These are phyloP conservation scores for Durotheca rogersii DNA, from an alignment of 495 filamentous ascomycete species.

Conservation along the genomic window DNA sequence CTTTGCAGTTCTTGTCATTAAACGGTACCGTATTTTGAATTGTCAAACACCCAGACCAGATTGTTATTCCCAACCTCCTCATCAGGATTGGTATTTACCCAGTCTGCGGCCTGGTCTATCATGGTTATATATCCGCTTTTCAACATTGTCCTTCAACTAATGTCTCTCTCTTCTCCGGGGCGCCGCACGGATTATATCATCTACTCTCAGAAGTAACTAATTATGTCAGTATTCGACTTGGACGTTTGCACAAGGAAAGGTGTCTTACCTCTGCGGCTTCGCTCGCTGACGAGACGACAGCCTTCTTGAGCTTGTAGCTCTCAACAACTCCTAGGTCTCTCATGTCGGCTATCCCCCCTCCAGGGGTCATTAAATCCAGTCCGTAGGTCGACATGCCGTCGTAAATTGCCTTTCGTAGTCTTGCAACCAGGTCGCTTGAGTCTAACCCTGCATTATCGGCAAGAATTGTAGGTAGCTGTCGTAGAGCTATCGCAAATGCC, in stretches of 20 bases:
- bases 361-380: constrained; percentile 82
- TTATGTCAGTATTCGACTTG: constrained; percentile 6
- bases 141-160: constrained; percentile 10
- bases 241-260: not conserved
- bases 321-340: constrained; percentile 92
- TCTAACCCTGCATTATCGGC: constrained; percentile 97
- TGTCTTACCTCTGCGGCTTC: constrained; percentile 89
- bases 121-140: constrained; percentile 22
- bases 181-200: constrained; percentile 82
- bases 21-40: not conserved
- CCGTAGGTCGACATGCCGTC: constrained; percentile 90
- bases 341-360: constrained; percentile 95
- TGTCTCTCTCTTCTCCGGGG: constrained; percentile 69
- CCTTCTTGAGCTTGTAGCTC: constrained; percentile 97
- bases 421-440: constrained; percentile 87
- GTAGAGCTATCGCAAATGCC: constrained; percentile 81
- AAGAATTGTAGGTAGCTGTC: constrained; percentile 92
- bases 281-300: constrained; percentile 90
- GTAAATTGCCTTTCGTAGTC: constrained; percentile 89
- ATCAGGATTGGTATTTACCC: constrained; percentile 21
- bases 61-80: constrained; percentile 5
- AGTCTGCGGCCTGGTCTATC: constrained; percentile 20
- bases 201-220: constrained; percentile 76
- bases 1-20: not conserved
- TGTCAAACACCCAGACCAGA: not conserved